These are phyloP conservation scores for Striga hermonthica DNA, from an alignment of 305 asterid species.

Conservation along the genomic window DNA sequence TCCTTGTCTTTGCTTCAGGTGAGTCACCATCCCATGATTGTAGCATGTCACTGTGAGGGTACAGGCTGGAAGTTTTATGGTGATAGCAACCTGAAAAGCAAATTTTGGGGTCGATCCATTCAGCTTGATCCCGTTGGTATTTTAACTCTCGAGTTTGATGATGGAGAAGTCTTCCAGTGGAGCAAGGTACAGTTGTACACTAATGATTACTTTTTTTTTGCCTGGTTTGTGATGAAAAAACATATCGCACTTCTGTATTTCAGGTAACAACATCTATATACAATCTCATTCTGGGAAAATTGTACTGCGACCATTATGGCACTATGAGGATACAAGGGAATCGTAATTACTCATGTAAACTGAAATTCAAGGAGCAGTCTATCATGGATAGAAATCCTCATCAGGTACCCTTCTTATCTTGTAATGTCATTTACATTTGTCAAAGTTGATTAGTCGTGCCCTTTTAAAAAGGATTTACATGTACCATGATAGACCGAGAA, in stretches of 20 bases:
- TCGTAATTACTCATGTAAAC: constrained; percentile 63
- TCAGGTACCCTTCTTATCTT: constrained; percentile 49
- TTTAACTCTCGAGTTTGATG: constrained; percentile 84
- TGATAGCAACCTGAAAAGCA: constrained; percentile 88
- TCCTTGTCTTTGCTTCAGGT: constrained; percentile 51
- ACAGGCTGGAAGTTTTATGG: constrained; percentile 91
- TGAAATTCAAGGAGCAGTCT: constrained; percentile 95
- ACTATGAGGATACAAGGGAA: constrained; percentile 90
- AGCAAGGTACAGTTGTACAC: constrained; percentile 60
- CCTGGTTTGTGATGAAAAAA: constrained; percentile 25
- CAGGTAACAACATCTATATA: constrained; percentile 97
- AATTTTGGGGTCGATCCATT: constrained; percentile 98
- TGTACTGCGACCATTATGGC: constrained; percentile 93
- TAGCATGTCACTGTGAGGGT: constrained; percentile 96
- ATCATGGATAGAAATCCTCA: constrained; percentile 92
- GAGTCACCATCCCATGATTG: constrained; percentile 96
- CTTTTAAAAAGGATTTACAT: not conserved
- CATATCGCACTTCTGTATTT: constrained; percentile 25
- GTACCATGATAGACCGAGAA: constrained; percentile 1
- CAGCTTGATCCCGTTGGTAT: constrained; percentile 92
- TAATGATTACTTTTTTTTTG: constrained; percentile 4
- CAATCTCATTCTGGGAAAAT: constrained; percentile 90
- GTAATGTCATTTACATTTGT: constrained; percentile 8
- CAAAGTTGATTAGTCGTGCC: constrained; percentile 4
- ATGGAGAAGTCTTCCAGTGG: constrained; percentile 91